These are phyloP conservation scores for Termitomyces eurrhizus DNA, from an alignment of 768 basidiomycete genomes.

Conservation along the genomic window DNA sequence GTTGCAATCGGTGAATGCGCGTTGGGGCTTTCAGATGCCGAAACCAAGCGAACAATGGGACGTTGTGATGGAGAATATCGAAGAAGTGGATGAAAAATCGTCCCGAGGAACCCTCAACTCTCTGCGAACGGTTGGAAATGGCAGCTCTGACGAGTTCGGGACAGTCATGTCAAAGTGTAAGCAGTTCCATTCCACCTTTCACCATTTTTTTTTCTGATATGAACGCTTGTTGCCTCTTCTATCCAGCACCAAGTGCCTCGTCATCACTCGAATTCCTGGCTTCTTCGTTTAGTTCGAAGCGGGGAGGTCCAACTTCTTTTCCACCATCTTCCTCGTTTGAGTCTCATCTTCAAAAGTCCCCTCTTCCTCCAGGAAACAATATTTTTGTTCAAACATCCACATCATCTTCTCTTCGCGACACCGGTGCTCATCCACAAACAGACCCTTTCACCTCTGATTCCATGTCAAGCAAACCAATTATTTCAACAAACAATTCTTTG, in stretches of 20 bases:
- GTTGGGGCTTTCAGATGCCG: conserved; percentile 27
- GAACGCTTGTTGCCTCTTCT: conserved; percentile 13
- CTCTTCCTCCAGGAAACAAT: conserved; percentile 24
- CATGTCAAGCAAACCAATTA: neutral
- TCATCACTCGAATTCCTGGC: conserved; percentile 78
- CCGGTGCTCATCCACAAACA: conserved; percentile 36
- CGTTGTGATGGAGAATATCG: conserved; percentile 79
- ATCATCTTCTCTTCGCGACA: conserved; percentile 36
- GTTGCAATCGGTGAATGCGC: conserved; percentile 9
- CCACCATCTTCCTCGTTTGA: conserved; percentile 20
- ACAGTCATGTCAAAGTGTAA: conserved; percentile 59
- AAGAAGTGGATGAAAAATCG: conserved; percentile 58
- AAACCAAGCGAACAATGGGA: conserved; percentile 83
- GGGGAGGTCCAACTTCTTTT: conserved; percentile 23
- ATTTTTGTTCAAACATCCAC: conserved; percentile 36
- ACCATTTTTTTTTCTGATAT: neutral
- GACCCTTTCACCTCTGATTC: conserved; percentile 47
- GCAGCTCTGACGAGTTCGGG: conserved; percentile 66
- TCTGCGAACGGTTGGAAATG: conserved; percentile 31
- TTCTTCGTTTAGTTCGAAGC: conserved; percentile 71
- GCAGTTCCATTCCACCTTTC: conserved; percentile 15
- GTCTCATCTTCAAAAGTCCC: conserved; percentile 20
- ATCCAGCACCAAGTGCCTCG: conserved; percentile 52
- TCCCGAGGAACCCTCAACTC: conserved; percentile 49
- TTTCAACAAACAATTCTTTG: conserved; percentile 25